Evolutionary conservation across 495 filamentous ascomycete species (phyloP), one percentile per base, ranked within the genome.

Genomic region (Aspergillus leporis): DNA sequence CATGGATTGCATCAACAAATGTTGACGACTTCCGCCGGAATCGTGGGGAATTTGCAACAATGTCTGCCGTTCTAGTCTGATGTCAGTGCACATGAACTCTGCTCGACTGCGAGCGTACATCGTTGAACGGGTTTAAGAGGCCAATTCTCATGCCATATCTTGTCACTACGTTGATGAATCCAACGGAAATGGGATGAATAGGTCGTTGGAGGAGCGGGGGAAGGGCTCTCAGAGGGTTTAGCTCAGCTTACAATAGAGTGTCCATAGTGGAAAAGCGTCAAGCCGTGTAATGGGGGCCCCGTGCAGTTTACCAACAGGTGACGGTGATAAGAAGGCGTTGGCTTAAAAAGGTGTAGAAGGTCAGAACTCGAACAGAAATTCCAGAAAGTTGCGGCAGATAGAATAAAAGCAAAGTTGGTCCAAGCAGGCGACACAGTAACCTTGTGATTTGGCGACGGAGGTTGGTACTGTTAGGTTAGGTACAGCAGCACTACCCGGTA

Each of bases 1-100:
- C 93, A 75, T 99, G 95, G 63, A 99, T 96, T 18, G 91, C 94
- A 84, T 99, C 95, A 66, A 97, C 88, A 72, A 95, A 96, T 36
- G 92, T 97, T 58, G 91, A 96, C 49, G 93, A 96, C 72, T 89
- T 88, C 59, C 94, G 89, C 57, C 93, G 86, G 61, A 88, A 85
- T 58, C 89, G 86, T 46, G 90, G 90, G 52, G 92, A 91, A 71
- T 89, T 94, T 40, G 88, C 90, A 67, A 90, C 88, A 61, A 96
- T 87, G 65, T 96, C 90, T 60, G 91, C 92, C 19, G 92, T 94
- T 53, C 87, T 89, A 46, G 23, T 30, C 31, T 21, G 38, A 53
- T 21, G 60, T 63, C 49, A 61, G 55, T 58, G 51, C n/a, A 49
- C 30, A 49, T 38, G 32, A 28, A 31, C 22, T 31, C n/a, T 7